Percentiles rank a stretch among this genome's conserved stretches.
Evolutionary conservation across 768 basidiomycete genomes (phyloP).

Genomic region (Naganishia vishniacii): DNA sequence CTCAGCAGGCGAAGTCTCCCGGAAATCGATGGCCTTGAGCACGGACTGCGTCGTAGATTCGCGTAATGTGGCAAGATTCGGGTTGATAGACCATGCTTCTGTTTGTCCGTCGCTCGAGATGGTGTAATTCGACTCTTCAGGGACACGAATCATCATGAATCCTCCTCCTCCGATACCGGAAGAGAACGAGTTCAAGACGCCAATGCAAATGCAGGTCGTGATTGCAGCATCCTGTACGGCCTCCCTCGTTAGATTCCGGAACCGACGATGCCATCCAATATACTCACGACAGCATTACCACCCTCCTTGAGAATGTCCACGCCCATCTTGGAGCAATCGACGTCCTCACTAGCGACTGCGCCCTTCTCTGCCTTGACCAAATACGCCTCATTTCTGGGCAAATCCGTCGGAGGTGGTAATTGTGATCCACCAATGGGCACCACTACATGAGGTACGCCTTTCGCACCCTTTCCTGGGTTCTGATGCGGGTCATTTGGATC

Average conservation of each 20-base stretch:
- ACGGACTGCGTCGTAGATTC: constrained; percentile 51
- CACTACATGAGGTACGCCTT: constrained; percentile 22
- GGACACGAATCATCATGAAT: constrained; percentile 43
- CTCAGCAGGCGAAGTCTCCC: constrained; percentile 73
- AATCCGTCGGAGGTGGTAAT: constrained; percentile 37
- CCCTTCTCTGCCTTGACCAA: constrained; percentile 64
- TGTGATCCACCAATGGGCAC: constrained; percentile 20
- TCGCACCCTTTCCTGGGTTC: constrained; percentile 15
- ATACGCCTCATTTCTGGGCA: constrained; percentile 56
- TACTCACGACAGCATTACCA: constrained; percentile 66
- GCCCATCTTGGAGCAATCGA: constrained; percentile 77
- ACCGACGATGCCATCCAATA: background rate
- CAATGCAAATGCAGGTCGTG: constrained; percentile 66
- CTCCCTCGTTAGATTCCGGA: background rate
- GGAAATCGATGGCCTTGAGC: constrained; percentile 64
- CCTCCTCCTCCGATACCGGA: constrained; percentile 50
- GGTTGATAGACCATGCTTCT: constrained; percentile 59
- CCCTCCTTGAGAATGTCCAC: constrained; percentile 67
- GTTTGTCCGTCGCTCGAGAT: constrained; percentile 70
- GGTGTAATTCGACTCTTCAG: background rate
- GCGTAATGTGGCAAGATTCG: background rate
- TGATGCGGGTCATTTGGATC: constrained; percentile 6
- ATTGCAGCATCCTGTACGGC: constrained; percentile 63
- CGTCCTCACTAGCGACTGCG: constrained; percentile 85
- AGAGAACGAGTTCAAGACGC: constrained; percentile 77